phyloP scores from a whole-genome alignment of 2,329 filamentous ascomycete species.

The Verticillium nubilum region DNA sequence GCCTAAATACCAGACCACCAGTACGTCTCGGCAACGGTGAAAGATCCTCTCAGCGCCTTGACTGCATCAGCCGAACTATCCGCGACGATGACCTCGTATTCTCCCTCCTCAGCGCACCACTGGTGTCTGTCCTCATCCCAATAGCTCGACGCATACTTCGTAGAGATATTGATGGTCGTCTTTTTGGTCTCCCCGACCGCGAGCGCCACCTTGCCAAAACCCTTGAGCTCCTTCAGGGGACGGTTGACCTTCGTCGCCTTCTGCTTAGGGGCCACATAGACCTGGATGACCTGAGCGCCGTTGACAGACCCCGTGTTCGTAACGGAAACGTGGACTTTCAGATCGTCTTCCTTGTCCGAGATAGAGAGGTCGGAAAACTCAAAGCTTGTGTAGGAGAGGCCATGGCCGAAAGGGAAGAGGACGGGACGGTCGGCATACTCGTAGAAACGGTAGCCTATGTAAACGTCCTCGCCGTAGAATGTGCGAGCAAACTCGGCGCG shows the following conservation, averaged over 20 bases:
- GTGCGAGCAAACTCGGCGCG: slow-evolving; percentile 57
- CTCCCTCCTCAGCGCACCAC: slow-evolving; percentile 63
- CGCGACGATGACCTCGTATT: slow-evolving; percentile 57
- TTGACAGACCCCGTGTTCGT: slow-evolving; percentile 46
- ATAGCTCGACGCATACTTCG: slow-evolving; percentile 63
- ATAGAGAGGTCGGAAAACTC: slow-evolving; percentile 37
- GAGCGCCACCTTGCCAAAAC: slow-evolving; percentile 52
- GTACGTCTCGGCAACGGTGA: slow-evolving; percentile 54
- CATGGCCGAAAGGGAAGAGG: slow-evolving; percentile 67
- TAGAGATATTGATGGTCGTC: slow-evolving; percentile 50
- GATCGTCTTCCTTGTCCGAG: slow-evolving; percentile 30
- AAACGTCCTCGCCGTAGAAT: slow-evolving; percentile 67
- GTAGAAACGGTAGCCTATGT: slow-evolving; percentile 68
- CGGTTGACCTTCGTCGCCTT: slow-evolving; percentile 40
- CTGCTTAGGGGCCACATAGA: slow-evolving; percentile 43
- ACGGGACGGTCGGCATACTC: slow-evolving; percentile 54
- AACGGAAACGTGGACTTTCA: slow-evolving; percentile 41
- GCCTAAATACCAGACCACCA: slow-evolving; percentile 62
- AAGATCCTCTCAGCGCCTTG: slow-evolving; percentile 43
- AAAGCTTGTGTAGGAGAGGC: slow-evolving; percentile 67
- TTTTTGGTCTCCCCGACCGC: slow-evolving; percentile 52
- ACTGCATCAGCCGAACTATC: slow-evolving; percentile 47
- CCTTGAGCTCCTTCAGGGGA: slow-evolving; percentile 51
- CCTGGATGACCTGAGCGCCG: slow-evolving; percentile 43
- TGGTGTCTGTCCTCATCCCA: slow-evolving; percentile 63